phyloP scores from a whole-genome alignment of 23 red algal species.

The Porphyridium purpureum region DNA sequence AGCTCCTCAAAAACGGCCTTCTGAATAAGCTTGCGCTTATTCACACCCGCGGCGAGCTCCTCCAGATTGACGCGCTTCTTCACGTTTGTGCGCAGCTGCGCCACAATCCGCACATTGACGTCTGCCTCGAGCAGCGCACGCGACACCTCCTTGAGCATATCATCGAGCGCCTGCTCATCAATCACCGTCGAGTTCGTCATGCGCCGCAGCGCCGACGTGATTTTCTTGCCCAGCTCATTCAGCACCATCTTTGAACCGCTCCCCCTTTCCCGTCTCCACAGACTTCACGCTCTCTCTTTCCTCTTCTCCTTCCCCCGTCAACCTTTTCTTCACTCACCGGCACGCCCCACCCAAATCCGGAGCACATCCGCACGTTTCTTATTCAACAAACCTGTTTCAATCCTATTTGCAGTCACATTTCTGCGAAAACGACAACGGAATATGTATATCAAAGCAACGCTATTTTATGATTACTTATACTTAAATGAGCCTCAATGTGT shows the following conservation, averaged over 20 bases:
- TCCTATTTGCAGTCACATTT: too few species aligned
- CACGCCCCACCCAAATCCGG: too few species aligned
- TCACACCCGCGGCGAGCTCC: conserved; percentile 83
- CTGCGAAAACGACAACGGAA: too few species aligned
- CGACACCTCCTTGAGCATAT: conserved; percentile 74
- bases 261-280: too few species aligned
- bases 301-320: too few species aligned
- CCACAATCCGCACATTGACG: conserved; percentile 78
- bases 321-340: too few species aligned
- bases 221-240: conserved; percentile 62
- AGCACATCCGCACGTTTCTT: too few species aligned
- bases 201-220: conserved; percentile 68
- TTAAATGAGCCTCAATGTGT: too few species aligned
- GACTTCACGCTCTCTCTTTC: too few species aligned
- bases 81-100: conserved; percentile 47
- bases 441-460: too few species aligned
- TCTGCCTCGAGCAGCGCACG: conserved; percentile 87
- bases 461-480: too few species aligned
- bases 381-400: too few species aligned
- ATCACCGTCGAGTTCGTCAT: conserved; percentile 79
- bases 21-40: conserved; percentile 87
- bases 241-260: conserved; percentile 93
- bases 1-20: conserved; percentile 94
- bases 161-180: conserved; percentile 72
- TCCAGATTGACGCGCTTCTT: conserved; percentile 51